Evolutionary conservation across 2,329 filamentous ascomycete genomes (phyloP).

Genomic region (Sarocladium strictum): DNA sequence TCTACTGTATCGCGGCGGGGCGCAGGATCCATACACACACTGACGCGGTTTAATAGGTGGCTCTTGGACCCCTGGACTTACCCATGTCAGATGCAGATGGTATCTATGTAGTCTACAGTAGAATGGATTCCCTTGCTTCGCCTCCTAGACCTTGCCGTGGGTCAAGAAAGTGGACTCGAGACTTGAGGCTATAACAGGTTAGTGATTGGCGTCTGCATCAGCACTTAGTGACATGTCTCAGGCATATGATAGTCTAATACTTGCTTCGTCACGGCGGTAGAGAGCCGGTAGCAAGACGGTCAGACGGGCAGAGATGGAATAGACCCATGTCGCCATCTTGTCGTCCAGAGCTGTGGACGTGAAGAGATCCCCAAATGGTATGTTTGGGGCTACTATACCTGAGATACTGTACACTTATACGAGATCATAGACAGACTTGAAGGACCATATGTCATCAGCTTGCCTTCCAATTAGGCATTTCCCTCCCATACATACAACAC

Average conservation of each 20-base stretch:
- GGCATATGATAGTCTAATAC: too few relatives aligned
- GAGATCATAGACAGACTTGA: background rate
- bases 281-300: background rate
- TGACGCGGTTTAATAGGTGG: background rate
- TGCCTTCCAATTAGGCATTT: background rate
- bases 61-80: background rate
- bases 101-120: background rate
- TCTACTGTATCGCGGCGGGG: background rate
- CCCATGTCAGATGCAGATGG: background rate
- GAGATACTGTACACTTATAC: background rate
- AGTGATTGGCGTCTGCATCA: background rate
- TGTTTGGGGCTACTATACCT: background rate
- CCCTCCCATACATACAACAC: background rate
- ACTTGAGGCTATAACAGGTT: background rate
- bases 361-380: background rate
- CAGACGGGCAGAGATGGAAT: background rate
- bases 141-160: background rate
- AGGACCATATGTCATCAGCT: background rate
- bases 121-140: background rate
- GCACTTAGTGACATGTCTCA: background rate
- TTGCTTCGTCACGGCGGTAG: background rate
- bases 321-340: background rate
- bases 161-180: slow-evolving; percentile 1
- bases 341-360: background rate
- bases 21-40: background rate